These are phyloP conservation scores for Takakia lepidozioides DNA, from an alignment of 225 moss, liverwort and hornwort genomes.

Conservation along the genomic window DNA sequence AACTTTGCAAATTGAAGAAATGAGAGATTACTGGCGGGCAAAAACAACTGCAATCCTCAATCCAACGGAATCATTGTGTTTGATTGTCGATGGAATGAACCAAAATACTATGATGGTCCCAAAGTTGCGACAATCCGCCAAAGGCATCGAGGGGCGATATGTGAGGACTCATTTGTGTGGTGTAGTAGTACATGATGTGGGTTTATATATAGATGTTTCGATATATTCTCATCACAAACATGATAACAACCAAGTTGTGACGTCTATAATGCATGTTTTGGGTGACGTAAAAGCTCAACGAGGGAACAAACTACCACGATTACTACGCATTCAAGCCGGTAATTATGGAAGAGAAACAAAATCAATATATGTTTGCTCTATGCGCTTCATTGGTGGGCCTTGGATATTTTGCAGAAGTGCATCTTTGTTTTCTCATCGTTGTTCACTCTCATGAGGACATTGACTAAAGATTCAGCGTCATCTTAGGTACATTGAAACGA, in stretches of 20 bases:
- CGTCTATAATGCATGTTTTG: background rate
- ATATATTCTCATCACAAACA: background rate
- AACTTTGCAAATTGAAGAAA: no score
- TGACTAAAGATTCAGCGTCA: background rate
- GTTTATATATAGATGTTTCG: background rate
- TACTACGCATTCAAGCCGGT: background rate
- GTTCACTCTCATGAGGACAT: background rate
- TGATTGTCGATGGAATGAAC: no score
- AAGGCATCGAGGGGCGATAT: no score
- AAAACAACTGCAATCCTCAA: no score
- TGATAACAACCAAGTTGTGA: slow-evolving; percentile 1
- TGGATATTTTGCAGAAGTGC: no score
- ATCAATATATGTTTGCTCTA: background rate
- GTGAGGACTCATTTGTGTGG: no score
- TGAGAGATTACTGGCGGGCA: no score
- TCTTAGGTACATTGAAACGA: background rate
- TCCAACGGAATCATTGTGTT: no score
- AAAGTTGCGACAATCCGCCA: no score
- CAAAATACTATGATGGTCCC: no score
- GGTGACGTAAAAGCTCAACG: background rate
- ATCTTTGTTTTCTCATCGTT: background rate
- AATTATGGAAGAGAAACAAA: background rate
- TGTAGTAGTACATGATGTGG: background rate
- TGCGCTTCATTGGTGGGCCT: background rate
- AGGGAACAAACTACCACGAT: background rate